Evolutionary conservation across 2,329 filamentous ascomycete species (phyloP), one percentile per base, ranked within the genome.

Genomic region (Aureobasidium sp.): DNA sequence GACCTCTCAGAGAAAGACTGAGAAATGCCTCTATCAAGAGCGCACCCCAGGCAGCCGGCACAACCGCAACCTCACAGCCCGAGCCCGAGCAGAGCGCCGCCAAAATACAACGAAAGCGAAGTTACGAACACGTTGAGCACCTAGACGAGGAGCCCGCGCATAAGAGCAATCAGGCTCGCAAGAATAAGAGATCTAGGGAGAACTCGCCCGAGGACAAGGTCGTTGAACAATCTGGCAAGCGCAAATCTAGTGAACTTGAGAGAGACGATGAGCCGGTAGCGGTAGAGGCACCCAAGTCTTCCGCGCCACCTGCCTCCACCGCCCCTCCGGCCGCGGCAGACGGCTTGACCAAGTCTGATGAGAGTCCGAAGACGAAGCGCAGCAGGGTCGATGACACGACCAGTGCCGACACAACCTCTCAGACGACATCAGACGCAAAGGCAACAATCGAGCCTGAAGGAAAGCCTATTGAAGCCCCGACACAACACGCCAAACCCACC

Each of bases 1-100:
- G 78, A 63, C 82, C 82, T 9, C 81, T 85, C 40, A 76, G 84
- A 62, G 80, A 85, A 70, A 82, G 85, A 72, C 74, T 87, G 60
- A 81, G 84, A 71, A 81, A 85, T 67, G 84, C 84, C 3, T 78
- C 81, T n/a, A 84, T 86, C 61, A 58, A 58, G 22, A 48, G 79
- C 44, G 40, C 31, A 24, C 31, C 33, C 7, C 52, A 45, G 24
- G 8, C 35, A 2, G 9, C 57, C 45, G 44, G 40, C 19, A 48
- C 56, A 31, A 40, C 45, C 37, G 31, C 57, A 15, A 40, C 33
- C 31, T 17, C 57, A 7, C 22, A 49, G 45, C 35, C 57, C 44
- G 57, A 50, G 17, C 14, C 17, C 17, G 56, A 59, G 11, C 49
- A 61, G 37, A 5, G 48, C 47, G 69, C 73, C 48, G 72, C 72